These are phyloP conservation scores for Cymbomonas tetramitiformis DNA, from an alignment of 139 green algal genomes.

Conservation along the genomic window DNA sequence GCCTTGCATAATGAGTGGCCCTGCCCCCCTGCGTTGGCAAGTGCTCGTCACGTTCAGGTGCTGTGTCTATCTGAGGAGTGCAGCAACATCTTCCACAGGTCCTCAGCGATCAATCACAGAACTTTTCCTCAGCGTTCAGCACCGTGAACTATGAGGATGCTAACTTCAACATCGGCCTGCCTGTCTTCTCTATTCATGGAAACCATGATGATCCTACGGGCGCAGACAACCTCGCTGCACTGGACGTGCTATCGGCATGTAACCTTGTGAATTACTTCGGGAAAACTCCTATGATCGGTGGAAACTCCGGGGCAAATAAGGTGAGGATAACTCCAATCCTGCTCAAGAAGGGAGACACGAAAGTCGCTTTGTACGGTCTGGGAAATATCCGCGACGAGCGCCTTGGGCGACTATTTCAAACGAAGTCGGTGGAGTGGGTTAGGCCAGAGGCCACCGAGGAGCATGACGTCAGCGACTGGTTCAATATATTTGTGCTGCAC, in stretches of 20 bases:
- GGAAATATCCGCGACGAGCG: constrained; percentile 88
- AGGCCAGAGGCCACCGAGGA: constrained; percentile 20
- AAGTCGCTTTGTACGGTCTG: constrained; percentile 85
- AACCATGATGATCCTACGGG: constrained; percentile 94
- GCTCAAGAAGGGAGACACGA: constrained; percentile 53
- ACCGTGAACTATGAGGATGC: constrained; percentile 76
- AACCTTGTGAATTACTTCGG: constrained; percentile 97
- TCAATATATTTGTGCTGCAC: constrained; percentile 91
- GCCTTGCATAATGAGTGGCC: no score
- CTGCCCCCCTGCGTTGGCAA: no score
- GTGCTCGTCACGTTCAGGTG: no score
- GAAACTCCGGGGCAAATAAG: constrained; percentile 6
- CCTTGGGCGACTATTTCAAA: constrained; percentile 66
- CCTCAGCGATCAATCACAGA: no score
- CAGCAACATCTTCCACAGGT: no score
- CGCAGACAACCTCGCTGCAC: constrained; percentile 71
- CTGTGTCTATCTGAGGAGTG: no score
- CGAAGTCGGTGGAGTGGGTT: constrained; percentile 30
- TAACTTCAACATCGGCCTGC: constrained; percentile 80
- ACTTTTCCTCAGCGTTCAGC: no score
- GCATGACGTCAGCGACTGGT: constrained; percentile 47
- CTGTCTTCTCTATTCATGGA: constrained; percentile 94
- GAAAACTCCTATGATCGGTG: constrained; percentile 39
- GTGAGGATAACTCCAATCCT: constrained; percentile 24
- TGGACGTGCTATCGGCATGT: constrained; percentile 74